Base-by-base conservation (phyloP, 108 stramenopile species). In the Nitzschia palea region DNA sequence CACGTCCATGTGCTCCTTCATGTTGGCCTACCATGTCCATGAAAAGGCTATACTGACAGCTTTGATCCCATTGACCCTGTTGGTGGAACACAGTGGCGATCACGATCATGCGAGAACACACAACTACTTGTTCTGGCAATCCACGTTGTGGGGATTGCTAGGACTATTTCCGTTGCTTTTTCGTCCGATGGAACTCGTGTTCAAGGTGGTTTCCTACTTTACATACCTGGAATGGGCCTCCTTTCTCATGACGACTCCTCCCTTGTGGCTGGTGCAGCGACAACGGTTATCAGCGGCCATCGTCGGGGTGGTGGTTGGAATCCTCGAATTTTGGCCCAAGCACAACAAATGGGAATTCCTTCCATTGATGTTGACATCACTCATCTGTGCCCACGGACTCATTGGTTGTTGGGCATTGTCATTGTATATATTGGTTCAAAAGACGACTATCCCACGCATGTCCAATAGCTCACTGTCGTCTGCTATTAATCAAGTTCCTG, bases 41-140 rank as follows among this genome's bases (percentile, higher is more conserved):
- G 98, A 99, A 81, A 99, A 99, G 67, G 95, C 97, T 17, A 86
- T 97, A 9, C 74, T 99, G 72, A 91, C 89, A 28, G 77, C 94
- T 1, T 60, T 95, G 20, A 65, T 98, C 5, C 91, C 89, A 9
- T 36, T 90, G 60, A 73, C 85, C 27, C 33, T 88, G 26, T 62
- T 89, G 54, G 83, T 62, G 28, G 20, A 43, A 25, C 14, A 55
- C n/a, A 34, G 40, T 6, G 52, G 48, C 17, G 67, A 71, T 48
- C 62, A 15, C 56, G 36, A 51, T 56, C 67, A 27, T 47, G 60
- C 20, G 55, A 68, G 18, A 34, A 67, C 63, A 61, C 17, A 77
- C 71, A 59, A 59, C 20, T 70, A 82, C 2, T 74, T 81, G 22
- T 81, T 87, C 65, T 71, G 65, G 69, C 55, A 82, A 31, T 71